phyloP scores from a whole-genome alignment of 108 stramenopile species.

The Nitzschia inconspicua region DNA sequence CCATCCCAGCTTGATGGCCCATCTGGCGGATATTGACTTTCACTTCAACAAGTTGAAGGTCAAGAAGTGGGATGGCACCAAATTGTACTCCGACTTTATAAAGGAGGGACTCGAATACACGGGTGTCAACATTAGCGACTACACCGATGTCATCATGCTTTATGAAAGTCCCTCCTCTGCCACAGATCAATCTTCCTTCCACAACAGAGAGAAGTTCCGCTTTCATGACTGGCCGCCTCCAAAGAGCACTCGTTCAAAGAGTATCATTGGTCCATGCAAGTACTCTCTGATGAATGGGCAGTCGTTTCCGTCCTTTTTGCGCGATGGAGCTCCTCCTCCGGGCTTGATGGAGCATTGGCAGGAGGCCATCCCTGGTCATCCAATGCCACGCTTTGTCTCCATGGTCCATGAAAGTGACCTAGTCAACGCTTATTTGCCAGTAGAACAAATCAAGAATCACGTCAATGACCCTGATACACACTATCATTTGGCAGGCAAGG shows the following conservation, averaged over 20 bases:
- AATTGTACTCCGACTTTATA: slow-evolving; percentile 31
- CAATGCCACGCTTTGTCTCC: slow-evolving; percentile 9
- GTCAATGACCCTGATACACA: slow-evolving; percentile 32
- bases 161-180: slow-evolving; percentile 31
- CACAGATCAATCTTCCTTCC: slow-evolving; percentile 12
- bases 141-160: slow-evolving; percentile 22
- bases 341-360: slow-evolving; percentile 31
- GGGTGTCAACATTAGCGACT: neutral
- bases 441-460: slow-evolving; percentile 24
- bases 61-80: slow-evolving; percentile 20
- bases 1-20: too few species aligned
- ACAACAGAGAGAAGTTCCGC: slow-evolving; percentile 14
- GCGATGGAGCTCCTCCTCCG: slow-evolving; percentile 6
- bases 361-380: slow-evolving; percentile 8
- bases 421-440: slow-evolving; percentile 30
- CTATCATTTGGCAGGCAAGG: slow-evolving; percentile 37
- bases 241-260: slow-evolving; percentile 4
- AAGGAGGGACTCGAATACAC: slow-evolving; percentile 26
- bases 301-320: slow-evolving; percentile 17
- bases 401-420: slow-evolving; percentile 11
- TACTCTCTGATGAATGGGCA: slow-evolving; percentile 26
- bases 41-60: too few species aligned
- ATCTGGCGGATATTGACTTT: too few species aligned
- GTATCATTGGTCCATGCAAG: slow-evolving; percentile 24
- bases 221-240: slow-evolving; percentile 38